Evolutionary conservation across 2,329 filamentous ascomycete genomes (phyloP), one percentile per base, ranked within the genome.

Genomic region (Colletotrichum sojae): DNA sequence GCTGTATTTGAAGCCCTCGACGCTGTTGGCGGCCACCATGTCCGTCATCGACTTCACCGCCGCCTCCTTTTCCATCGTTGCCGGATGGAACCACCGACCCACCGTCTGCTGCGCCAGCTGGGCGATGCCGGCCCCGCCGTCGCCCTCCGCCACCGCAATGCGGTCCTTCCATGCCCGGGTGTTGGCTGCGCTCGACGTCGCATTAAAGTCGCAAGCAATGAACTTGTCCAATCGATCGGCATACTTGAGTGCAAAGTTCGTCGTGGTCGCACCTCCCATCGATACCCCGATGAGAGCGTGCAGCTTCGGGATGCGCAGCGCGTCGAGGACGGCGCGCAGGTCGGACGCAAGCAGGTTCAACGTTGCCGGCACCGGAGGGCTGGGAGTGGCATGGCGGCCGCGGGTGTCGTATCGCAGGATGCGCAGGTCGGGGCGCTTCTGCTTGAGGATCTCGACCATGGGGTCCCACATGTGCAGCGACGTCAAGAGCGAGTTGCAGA

Each of bases 381-480:
- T 85, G 27, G 79, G 86, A 66, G 83, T 80, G 43, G 76, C 73
- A 76, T 86, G 81, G 6, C 93, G 89, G 6, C 94, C 94, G 59
- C 94, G 93, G 2, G 89, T 87, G 77, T 94, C 89, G 81, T 94
- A 97, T 10, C 94, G 90, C 1, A 97, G 83, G 72, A 97, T 86
- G 59, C 92, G 90, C 78, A 94, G 91, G 46, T 89, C 85, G 3
- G 89, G 88, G 25, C 90, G 88, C 45, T 87, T 75, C 0, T 81
- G 78, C 58, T 86, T 85, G 72, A 96, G 86, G n/a, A 88, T 81
- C 1, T 83, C 81, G 1, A 96, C 82, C 68, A 97, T 89, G 2
- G 85, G 84, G 74, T 96, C 92, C 94, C 94, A 97, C 87, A 97
- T 96, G 77, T 88, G 85, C 72, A 91, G 86, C 55, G 91, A 90